Percentiles rank a stretch among this genome's conserved stretches.
Evolutionary conservation across 768 basidiomycete genomes (phyloP).

Genomic region (Lyophyllum atratum): DNA sequence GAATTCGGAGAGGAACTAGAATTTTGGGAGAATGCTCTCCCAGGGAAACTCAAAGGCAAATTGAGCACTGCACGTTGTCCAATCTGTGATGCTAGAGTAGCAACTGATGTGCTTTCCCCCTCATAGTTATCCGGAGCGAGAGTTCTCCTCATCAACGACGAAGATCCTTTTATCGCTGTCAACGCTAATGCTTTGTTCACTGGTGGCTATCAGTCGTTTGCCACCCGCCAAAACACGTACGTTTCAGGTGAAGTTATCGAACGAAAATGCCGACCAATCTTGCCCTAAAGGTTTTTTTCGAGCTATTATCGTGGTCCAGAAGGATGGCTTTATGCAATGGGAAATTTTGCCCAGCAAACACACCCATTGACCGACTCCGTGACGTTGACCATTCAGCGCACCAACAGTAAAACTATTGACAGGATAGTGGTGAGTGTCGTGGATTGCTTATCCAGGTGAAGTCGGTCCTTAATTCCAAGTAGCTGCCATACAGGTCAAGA

Average conservation of each 20-base stretch:
- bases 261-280: neutral
- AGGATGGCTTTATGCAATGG: conserved; percentile 47
- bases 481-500: conserved; percentile 63
- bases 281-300: conserved; percentile 43
- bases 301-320: conserved; percentile 39
- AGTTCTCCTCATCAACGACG: conserved; percentile 54
- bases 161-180: conserved; percentile 52
- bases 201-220: conserved; percentile 55
- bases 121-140: conserved; percentile 48
- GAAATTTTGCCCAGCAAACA: conserved; percentile 56
- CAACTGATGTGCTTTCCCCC: neutral
- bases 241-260: conserved; percentile 1
- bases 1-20: conserved; percentile 53
- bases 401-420: conserved; percentile 37
- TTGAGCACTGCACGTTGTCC: conserved; percentile 39
- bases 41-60: conserved; percentile 47
- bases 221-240: conserved; percentile 53
- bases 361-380: conserved; percentile 55
- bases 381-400: conserved; percentile 48
- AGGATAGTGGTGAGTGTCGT: conserved; percentile 41
- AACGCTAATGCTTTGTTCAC: conserved; percentile 50
- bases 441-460: conserved; percentile 10
- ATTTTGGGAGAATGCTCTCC: conserved; percentile 57
- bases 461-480: neutral
- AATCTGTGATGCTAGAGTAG: neutral